Base-by-base conservation (phyloP, 202 grass and related monocot genomes). In the Bolboschoenoplectus hybrid region DNA sequence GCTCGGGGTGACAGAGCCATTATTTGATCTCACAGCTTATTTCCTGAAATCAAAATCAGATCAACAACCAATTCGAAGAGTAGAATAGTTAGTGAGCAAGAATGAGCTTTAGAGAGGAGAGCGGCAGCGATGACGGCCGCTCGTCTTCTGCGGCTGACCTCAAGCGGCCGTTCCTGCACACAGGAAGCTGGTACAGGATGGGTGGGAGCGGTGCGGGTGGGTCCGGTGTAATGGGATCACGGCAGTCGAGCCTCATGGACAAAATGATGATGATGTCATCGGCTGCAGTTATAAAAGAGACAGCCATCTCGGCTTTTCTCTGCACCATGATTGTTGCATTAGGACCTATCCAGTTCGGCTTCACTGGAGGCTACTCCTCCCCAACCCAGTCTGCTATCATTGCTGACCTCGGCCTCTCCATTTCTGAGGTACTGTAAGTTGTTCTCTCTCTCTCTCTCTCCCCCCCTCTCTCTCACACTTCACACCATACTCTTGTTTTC, bases 261-360 rank as follows among this genome's bases (percentile, higher is more conserved):
- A 85, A 73, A 68, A 63, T 67, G 80, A 85, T 72, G 39, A 86
- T 86, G 6, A 85, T 85, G 57, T 95, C 91, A 35, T 94, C 97
- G 68, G 90, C 87, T 72, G 71, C 90, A 52, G 81, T 92, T 57
- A 82, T 96, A 67, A 88, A 92, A 34, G 93, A 96, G 62, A 92
- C 93, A 39, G 91, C 94, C 65, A 85, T 98, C 87, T 96, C 93
- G 35, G 97, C 90, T 13, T 88, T 98, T 74, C 91, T 98, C 64
- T 96, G 97, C 88, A 98, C 97, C 46, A 88, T 98, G 84, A 98
- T 98, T 84, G 97, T 98, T 79, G 93, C 97, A 7, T 90, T 98
- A 20, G 97, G 93, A 2, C 97, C 93, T 38, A 94, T 98, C 91
- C 96, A 98, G 86, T 98, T 98, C 85, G 96, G 96, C 16, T 98